phyloP scores from a whole-genome alignment of 345 rosid species.

The Heritiera littoralis region DNA sequence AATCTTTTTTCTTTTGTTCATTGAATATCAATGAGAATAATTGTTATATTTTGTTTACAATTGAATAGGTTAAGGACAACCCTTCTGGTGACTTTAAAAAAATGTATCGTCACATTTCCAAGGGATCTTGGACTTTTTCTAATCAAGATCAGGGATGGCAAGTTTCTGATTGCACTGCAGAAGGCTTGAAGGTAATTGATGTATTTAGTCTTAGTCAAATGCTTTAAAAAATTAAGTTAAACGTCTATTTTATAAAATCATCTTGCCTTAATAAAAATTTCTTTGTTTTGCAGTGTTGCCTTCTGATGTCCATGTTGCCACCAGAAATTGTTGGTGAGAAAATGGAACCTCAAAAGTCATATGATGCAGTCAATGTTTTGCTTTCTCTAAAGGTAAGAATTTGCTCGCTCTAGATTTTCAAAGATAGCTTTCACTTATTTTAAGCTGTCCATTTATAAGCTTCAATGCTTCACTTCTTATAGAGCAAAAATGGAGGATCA shows the following conservation, averaged over 20 bases:
- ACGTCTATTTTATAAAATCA: not conserved
- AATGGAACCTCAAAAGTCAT: slow-evolving; percentile 49
- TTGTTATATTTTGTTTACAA: slow-evolving; percentile 9
- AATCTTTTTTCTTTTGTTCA: not conserved
- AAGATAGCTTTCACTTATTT: not conserved
- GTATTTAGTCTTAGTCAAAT: not conserved
- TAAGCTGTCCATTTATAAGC: not conserved
- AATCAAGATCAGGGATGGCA: slow-evolving; percentile 74
- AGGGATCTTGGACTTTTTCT: slow-evolving; percentile 68
- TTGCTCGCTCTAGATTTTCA: not conserved
- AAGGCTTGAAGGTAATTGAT: slow-evolving; percentile 49
- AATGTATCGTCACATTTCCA: slow-evolving; percentile 56
- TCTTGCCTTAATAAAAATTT: not conserved
- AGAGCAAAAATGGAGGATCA: slow-evolving; percentile 66
- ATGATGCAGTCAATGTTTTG: slow-evolving; percentile 57
- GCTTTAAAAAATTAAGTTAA: not conserved
- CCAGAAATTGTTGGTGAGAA: slow-evolving; percentile 34
- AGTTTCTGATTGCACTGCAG: slow-evolving; percentile 66
- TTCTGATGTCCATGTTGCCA: slow-evolving; percentile 52
- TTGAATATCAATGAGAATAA: not conserved
- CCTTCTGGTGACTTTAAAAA: slow-evolving; percentile 22
- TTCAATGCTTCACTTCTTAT: not conserved
- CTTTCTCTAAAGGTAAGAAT: slow-evolving; percentile 57
- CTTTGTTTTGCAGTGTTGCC: slow-evolving; percentile 45
- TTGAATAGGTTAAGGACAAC: slow-evolving; percentile 40